These are phyloP conservation scores for Chaetomiaceae sp. DNA, from an alignment of 2,329 filamentous ascomycete species.

Conservation along the genomic window DNA sequence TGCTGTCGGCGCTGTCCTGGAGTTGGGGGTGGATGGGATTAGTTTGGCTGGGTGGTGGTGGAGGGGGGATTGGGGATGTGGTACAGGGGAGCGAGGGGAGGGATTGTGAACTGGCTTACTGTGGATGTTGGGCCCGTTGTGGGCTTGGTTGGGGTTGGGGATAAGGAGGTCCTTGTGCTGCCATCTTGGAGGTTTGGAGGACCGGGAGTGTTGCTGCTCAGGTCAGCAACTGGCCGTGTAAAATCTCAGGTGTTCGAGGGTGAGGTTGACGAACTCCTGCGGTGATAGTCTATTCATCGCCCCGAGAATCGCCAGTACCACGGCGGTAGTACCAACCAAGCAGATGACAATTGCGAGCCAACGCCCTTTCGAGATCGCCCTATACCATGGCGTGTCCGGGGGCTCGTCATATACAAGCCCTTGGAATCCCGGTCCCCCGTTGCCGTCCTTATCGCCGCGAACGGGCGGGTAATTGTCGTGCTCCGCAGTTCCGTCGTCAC, in stretches of 20 bases:
- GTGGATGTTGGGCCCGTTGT: slow-evolving; percentile 2
- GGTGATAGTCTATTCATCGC: slow-evolving; percentile 17
- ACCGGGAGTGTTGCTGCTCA: not conserved
- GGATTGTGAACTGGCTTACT: not conserved
- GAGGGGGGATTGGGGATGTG: not conserved
- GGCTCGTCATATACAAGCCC: slow-evolving; percentile 17
- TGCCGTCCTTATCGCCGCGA: slow-evolving; percentile 6
- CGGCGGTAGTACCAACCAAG: slow-evolving; percentile 16
- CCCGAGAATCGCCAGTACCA: slow-evolving; percentile 22
- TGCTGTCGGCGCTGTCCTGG: too few relatives aligned
- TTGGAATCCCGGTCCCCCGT: slow-evolving; percentile 11
- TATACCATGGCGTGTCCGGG: slow-evolving; percentile 19
- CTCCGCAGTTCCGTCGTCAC: slow-evolving; percentile 1
- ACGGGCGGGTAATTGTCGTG: slow-evolving; percentile 3
- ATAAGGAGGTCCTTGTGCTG: not conserved
- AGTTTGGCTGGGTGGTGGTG: not conserved
- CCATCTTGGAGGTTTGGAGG: not conserved
- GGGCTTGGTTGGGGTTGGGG: slow-evolving; percentile 4
- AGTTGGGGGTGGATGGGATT: too few relatives aligned
- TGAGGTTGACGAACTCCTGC: slow-evolving; percentile 9
- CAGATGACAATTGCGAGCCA: slow-evolving; percentile 16
- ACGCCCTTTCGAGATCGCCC: slow-evolving; percentile 9
- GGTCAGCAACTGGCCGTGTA: not conserved
- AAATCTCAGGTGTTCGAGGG: not conserved
- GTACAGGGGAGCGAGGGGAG: not conserved